Evolutionary conservation across 1,284 basidiomycete genomes (phyloP).

Genomic region (Apiotrichum brassicae): DNA sequence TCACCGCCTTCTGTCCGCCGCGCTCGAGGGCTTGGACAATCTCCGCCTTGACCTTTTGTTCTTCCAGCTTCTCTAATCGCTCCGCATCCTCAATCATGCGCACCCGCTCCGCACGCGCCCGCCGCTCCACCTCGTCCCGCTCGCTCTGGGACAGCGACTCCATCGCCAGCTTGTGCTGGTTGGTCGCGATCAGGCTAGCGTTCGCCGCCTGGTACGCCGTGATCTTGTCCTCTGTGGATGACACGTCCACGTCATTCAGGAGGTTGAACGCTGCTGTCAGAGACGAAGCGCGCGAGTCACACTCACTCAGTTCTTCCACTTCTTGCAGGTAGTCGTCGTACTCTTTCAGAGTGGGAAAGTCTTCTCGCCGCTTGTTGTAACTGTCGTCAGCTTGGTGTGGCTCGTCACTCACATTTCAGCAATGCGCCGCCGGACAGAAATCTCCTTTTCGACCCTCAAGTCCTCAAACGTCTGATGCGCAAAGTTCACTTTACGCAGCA

Average conservation of each 20-base stretch:
- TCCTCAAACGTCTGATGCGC: conserved; percentile 97
- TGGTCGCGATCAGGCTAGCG: conserved; percentile 67
- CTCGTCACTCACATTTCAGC: conserved; percentile 64
- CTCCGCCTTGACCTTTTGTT: conserved; percentile 47
- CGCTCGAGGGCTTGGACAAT: conserved; percentile 74
- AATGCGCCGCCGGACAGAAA: conserved; percentile 76
- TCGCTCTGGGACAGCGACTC: conserved; percentile 50
- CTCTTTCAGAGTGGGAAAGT: conserved; percentile 72
- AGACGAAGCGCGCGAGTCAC: too few species aligned
- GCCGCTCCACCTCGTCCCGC: conserved; percentile 63
- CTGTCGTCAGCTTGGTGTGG: conserved; percentile 48
- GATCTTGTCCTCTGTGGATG: conserved; percentile 76
- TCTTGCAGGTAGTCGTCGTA: conserved; percentile 97
- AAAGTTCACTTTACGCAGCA: conserved; percentile 89
- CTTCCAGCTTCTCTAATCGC: conserved; percentile 54
- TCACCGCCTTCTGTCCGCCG: conserved; percentile 29
- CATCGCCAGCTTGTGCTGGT: conserved; percentile 62
- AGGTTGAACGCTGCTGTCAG: conserved; percentile 88
- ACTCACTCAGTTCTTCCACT: conserved; percentile 86
- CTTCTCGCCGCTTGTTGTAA: conserved; percentile 87
- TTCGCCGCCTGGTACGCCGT: conserved; percentile 72
- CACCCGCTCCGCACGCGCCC: conserved; percentile 58
- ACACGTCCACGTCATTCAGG: conserved; percentile 82
- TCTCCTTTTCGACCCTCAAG: conserved; percentile 91
- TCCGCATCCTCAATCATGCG: conserved; percentile 64